These are phyloP conservation scores for Apiospora koreana DNA, from an alignment of 2,329 filamentous ascomycete genomes.

Conservation along the genomic window DNA sequence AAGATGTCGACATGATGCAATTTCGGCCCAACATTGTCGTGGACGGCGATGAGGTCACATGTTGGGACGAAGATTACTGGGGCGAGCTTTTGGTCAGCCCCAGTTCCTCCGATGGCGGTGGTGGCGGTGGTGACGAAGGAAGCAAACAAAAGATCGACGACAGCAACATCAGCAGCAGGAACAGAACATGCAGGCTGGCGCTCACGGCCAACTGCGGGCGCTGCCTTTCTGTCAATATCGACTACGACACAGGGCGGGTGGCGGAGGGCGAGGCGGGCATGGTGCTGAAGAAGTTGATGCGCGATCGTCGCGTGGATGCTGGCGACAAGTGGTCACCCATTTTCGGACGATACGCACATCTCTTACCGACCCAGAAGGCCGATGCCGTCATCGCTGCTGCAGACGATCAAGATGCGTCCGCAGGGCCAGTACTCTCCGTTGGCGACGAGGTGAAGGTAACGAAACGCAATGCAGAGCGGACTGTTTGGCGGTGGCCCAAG, in stretches of 20 bases:
- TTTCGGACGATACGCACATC: constrained; percentile 73
- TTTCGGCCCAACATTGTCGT: constrained; percentile 76
- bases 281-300: constrained; percentile 70
- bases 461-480: constrained; percentile 50
- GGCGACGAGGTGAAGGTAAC: constrained; percentile 59
- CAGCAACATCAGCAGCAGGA: not conserved
- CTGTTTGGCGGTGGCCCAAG: constrained; percentile 54
- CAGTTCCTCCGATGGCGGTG: not conserved
- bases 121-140: not conserved
- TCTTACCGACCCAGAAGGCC: constrained; percentile 33
- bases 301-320: constrained; percentile 69
- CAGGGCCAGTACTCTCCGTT: constrained; percentile 41
- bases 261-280: constrained; percentile 58
- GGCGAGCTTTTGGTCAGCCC: constrained; percentile 52
- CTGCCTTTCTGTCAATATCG: constrained; percentile 71
- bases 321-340: constrained; percentile 68
- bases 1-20: constrained; percentile 62
- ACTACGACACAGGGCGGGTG: constrained; percentile 65
- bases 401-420: constrained; percentile 37
- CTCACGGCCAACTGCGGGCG: constrained; percentile 71
- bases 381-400: constrained; percentile 34
- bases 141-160: not conserved
- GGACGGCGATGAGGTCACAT: constrained; percentile 49
- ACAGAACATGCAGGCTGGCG: constrained; percentile 38
- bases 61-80: constrained; percentile 75